Percentiles rank a stretch among this genome's conserved stretches.
Conservation (phyloP, 2,329 filamentous ascomycete genomes). For the Talaromyces sp. region DNA sequence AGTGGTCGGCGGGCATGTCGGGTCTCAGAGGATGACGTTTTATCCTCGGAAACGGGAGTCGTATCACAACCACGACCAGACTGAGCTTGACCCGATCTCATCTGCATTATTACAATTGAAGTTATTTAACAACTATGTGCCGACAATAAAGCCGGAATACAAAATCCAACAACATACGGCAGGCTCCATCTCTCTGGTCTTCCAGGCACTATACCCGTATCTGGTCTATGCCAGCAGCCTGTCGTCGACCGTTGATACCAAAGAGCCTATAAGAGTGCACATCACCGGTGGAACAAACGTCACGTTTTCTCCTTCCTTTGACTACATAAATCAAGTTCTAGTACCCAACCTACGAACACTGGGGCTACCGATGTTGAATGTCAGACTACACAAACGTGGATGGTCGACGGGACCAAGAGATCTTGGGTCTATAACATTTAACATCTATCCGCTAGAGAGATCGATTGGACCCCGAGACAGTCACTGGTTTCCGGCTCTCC, state of each 20-base stretch:
- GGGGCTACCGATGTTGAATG: constrained; percentile 45
- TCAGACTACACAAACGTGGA: constrained; percentile 45
- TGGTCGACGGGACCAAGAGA: constrained; percentile 47
- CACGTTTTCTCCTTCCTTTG: constrained; percentile 50
- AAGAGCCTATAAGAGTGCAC: constrained; percentile 32
- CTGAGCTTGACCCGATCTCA: neutral
- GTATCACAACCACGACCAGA: neutral
- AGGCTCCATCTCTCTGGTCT: constrained; percentile 51
- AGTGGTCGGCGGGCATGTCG: constrained; percentile 31
- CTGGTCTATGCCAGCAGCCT: constrained; percentile 43
- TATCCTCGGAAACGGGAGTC: constrained; percentile 19
- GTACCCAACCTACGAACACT: constrained; percentile 49
- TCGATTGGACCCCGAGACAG: neutral
- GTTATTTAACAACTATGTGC: constrained; percentile 14
- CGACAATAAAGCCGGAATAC: constrained; percentile 29
- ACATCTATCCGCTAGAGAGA: constrained; percentile 39
- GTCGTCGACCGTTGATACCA: constrained; percentile 1
- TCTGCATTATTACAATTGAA: neutral
- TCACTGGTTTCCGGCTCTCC: constrained; percentile 28
- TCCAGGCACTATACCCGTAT: constrained; percentile 57
- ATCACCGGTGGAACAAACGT: constrained; percentile 57
- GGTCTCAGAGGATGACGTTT: constrained; percentile 33
- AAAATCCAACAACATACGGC: constrained; percentile 44
- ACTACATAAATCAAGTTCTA: constrained; percentile 54
- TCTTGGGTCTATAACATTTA: constrained; percentile 48